Evolutionary conservation across 805 yeast genomes (phyloP).

Genomic region (Wilhelminamyces savonicus): DNA sequence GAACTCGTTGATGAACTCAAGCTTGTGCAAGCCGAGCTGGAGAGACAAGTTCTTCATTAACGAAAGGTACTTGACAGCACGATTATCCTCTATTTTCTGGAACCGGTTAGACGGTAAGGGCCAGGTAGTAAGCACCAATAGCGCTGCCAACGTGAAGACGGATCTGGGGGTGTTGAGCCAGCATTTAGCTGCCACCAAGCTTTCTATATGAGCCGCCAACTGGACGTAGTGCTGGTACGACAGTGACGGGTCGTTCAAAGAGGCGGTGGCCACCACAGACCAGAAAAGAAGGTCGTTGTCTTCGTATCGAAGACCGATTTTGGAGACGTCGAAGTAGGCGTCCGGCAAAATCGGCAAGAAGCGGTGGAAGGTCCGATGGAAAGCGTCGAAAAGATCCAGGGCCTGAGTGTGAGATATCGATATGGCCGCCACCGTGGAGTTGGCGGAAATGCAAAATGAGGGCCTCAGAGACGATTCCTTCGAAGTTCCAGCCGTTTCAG

Average conservation of each 20-base stretch:
- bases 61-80: slow-evolving; percentile 30
- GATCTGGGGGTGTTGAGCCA: slow-evolving; percentile 43
- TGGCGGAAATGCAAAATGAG: not conserved
- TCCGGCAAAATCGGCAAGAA: slow-evolving; percentile 25
- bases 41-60: slow-evolving; percentile 33
- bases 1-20: slow-evolving; percentile 36
- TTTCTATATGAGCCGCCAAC: slow-evolving; percentile 27
- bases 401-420: slow-evolving; percentile 6
- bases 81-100: slow-evolving; percentile 21
- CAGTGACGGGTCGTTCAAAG: slow-evolving; percentile 15
- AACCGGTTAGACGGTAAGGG: slow-evolving; percentile 28
- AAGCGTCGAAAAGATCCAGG: slow-evolving; percentile 12
- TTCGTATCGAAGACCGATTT: not conserved
- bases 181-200: slow-evolving; percentile 34
- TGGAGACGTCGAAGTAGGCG: slow-evolving; percentile 6
- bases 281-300: slow-evolving; percentile 35
- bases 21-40: slow-evolving; percentile 38
- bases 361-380: slow-evolving; percentile 20
- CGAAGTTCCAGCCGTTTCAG: no score
- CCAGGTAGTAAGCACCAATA: slow-evolving; percentile 40
- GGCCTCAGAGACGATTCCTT: no score
- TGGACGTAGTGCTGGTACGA: slow-evolving; percentile 12
- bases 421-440: slow-evolving; percentile 1
- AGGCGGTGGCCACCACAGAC: slow-evolving; percentile 32
- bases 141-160: slow-evolving; percentile 30